A percentile compares a stretch with the other conserved stretches of the same genome.
Conservation (phyloP, 2,329 filamentous ascomycete species). For the Ophiosphaerella narmari region DNA sequence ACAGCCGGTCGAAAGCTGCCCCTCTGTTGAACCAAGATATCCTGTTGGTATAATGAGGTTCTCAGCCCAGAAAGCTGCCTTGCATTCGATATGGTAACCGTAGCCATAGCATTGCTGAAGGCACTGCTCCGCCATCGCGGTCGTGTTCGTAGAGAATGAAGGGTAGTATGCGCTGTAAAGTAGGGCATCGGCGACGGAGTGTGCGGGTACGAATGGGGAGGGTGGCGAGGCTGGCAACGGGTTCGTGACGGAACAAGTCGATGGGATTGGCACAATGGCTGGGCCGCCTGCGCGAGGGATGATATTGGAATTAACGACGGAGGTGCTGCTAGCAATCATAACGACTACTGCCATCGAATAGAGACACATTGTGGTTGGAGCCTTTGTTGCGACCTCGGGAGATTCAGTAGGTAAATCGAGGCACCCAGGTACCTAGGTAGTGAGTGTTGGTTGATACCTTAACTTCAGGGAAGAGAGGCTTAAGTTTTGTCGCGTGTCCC, state of each 20-base stretch:
- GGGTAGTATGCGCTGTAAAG: conserved; percentile 43
- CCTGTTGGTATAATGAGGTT: conserved; percentile 43
- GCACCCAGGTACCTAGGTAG: neutral
- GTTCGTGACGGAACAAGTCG: conserved; percentile 42
- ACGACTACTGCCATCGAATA: conserved; percentile 1
- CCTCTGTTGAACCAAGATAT: conserved; percentile 39
- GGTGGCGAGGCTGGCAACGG: conserved; percentile 27
- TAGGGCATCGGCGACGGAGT: conserved; percentile 20
- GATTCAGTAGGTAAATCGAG: neutral
- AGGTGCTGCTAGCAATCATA: conserved; percentile 5
- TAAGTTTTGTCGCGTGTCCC: neutral
- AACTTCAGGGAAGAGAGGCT: too few species aligned
- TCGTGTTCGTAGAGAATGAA: conserved; percentile 30
- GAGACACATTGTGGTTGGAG: neutral
- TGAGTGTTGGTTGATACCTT: too few species aligned
- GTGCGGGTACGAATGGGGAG: conserved; percentile 31
- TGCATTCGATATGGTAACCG: conserved; percentile 42
- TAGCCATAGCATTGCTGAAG: conserved; percentile 50
- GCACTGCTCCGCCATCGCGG: conserved; percentile 39
- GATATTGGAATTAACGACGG: neutral
- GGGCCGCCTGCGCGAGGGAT: conserved; percentile 41
- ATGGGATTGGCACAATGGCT: conserved; percentile 36
- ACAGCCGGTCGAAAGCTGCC: conserved; percentile 41
- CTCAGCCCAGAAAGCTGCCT: conserved; percentile 43
- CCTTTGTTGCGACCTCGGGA: conserved; percentile 1